Evolutionary conservation across 2,329 filamentous ascomycete species (phyloP).

Genomic region (Colletotrichum lupini): DNA sequence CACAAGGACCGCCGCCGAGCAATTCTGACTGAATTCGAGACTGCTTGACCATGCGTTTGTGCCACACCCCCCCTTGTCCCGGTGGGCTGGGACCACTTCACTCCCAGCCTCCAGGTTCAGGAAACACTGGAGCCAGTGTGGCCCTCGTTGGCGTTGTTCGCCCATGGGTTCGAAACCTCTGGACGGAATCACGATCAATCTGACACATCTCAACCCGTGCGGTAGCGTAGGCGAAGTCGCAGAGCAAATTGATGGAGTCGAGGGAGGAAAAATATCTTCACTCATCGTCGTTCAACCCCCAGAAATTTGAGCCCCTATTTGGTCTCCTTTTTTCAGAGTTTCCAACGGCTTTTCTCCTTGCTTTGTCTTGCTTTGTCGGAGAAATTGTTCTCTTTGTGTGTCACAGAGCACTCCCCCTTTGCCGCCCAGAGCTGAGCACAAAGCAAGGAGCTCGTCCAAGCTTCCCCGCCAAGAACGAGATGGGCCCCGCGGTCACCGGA

Average conservation of each 20-base stretch:
- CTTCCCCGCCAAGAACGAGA: background rate
- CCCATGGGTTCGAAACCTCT: slow-evolving; percentile 18
- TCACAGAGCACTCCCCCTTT: background rate
- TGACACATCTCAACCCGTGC: slow-evolving; percentile 22
- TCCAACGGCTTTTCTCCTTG: background rate
- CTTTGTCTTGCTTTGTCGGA: background rate
- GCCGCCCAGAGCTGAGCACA: background rate
- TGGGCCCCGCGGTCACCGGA: background rate
- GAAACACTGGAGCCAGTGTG: slow-evolving; percentile 6
- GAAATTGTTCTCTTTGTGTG: background rate
- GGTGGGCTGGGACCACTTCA: slow-evolving; percentile 6
- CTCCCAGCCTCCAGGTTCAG: slow-evolving; percentile 13
- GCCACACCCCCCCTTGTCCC: background rate
- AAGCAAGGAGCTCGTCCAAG: background rate
- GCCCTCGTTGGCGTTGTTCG: background rate
- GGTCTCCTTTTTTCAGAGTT: background rate
- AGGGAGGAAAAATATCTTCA: background rate
- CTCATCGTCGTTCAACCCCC: background rate
- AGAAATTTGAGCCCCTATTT: background rate
- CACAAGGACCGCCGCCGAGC: background rate
- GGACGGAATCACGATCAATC: slow-evolving; percentile 18
- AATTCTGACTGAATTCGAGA: background rate
- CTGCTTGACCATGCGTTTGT: background rate
- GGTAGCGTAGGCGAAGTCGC: slow-evolving; percentile 24
- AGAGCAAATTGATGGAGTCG: slow-evolving; percentile 28